These are phyloP conservation scores for Penicillium ochrochloron DNA, from an alignment of 495 filamentous ascomycete genomes.

Conservation along the genomic window DNA sequence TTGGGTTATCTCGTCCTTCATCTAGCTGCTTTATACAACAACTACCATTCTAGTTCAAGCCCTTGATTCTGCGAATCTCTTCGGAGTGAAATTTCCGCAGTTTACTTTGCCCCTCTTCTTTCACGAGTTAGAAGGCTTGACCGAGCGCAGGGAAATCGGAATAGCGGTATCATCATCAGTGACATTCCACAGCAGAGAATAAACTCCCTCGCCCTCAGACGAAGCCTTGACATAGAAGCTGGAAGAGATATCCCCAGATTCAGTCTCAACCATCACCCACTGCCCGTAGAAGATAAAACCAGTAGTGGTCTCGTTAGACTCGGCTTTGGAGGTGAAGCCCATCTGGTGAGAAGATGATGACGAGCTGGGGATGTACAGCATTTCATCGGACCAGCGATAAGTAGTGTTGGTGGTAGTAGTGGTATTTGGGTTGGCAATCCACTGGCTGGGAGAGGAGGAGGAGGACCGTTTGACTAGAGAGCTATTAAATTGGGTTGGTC, in stretches of 20 bases:
- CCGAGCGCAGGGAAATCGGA: conserved; percentile 14
- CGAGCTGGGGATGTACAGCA: conserved; percentile 15
- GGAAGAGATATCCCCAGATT: conserved; percentile 13
- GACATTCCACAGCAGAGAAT: conserved; percentile 13
- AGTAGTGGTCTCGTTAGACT: conserved; percentile 13
- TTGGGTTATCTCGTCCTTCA: too few relatives aligned
- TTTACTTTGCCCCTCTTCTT: too few relatives aligned
- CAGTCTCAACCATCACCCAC: conserved; percentile 13
- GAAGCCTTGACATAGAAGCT: conserved; percentile 11
- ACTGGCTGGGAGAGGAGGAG: not conserved
- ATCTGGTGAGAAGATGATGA: conserved; percentile 15
- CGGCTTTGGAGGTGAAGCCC: conserved; percentile 8
- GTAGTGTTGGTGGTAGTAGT: not conserved
- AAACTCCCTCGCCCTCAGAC: conserved; percentile 8
- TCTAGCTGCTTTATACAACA: too few relatives aligned
- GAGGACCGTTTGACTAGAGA: conserved; percentile 5
- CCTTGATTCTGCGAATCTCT: not conserved
- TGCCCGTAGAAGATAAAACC: conserved; percentile 18
- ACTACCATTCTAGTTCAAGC: too few relatives aligned
- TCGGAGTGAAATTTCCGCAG: not conserved
- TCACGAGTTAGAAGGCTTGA: conserved; percentile 6
- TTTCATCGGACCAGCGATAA: conserved; percentile 12
- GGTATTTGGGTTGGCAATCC: conserved; percentile 14
- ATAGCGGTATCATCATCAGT: conserved; percentile 15
- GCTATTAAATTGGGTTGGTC: not conserved